Conservation (phyloP, 1,284 basidiomycete species). For the Tilletia indica region DNA sequence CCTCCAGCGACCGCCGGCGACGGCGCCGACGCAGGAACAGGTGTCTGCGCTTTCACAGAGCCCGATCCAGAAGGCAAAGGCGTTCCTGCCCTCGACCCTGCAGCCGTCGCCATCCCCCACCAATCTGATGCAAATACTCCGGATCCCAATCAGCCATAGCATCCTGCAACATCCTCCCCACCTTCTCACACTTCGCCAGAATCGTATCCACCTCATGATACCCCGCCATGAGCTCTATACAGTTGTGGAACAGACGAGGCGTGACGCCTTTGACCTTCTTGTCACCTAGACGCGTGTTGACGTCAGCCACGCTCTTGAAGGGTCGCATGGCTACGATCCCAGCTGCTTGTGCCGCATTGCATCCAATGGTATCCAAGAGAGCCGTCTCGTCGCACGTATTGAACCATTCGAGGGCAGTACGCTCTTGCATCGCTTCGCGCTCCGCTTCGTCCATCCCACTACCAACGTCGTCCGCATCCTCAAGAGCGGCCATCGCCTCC, state of each 20-base stretch:
- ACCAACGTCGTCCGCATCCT: constrained; percentile 5
- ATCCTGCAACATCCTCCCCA: constrained; percentile 66
- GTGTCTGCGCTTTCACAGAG: no score
- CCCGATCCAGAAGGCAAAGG: constrained; percentile 46
- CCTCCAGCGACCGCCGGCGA: not conserved
- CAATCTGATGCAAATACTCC: constrained; percentile 19
- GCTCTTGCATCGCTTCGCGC: constrained; percentile 37
- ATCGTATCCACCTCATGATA: constrained; percentile 88
- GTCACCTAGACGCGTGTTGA: constrained; percentile 61
- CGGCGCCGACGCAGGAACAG: no score
- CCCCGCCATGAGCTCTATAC: constrained; percentile 76
- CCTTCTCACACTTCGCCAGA: constrained; percentile 80
- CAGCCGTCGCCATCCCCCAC: constrained; percentile 20
- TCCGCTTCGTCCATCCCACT: constrained; percentile 23
- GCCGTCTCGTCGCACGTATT: constrained; percentile 72
- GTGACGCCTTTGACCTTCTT: constrained; percentile 92
- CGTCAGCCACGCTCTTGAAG: constrained; percentile 73
- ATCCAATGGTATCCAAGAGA: constrained; percentile 86
- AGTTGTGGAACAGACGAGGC: constrained; percentile 84
- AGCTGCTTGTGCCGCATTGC: constrained; percentile 75
- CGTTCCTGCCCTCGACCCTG: constrained; percentile 8
- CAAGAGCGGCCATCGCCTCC: not conserved
- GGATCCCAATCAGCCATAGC: constrained; percentile 75
- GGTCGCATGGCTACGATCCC: constrained; percentile 78
- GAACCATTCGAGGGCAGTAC: constrained; percentile 67